Evolutionary conservation across 331 rosid species (phyloP).

Genomic region (Acacia concinna): DNA sequence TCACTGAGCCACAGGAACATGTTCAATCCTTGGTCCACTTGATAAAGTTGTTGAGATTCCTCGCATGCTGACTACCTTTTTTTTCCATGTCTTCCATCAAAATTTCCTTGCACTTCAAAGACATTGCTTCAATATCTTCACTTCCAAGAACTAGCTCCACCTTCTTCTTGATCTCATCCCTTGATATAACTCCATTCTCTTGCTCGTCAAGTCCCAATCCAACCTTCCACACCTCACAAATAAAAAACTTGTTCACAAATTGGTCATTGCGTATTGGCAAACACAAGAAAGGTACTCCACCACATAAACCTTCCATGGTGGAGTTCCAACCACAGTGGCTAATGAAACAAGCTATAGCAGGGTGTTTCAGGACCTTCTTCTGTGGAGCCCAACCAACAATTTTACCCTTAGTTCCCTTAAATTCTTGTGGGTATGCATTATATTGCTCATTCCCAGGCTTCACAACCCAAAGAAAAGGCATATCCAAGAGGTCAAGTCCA

Average conservation of each 20-base stretch:
- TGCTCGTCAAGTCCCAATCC: slow-evolving; percentile 49
- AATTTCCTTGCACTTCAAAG: not conserved
- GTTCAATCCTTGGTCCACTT: not conserved
- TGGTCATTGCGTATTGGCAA: slow-evolving; percentile 74
- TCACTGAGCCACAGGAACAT: not conserved
- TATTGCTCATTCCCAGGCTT: not conserved
- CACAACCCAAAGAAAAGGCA: slow-evolving; percentile 42
- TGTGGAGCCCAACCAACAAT: slow-evolving; percentile 76
- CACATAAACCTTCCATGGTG: slow-evolving; percentile 51
- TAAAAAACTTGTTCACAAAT: slow-evolving; percentile 45
- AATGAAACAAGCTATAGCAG: slow-evolving; percentile 62
- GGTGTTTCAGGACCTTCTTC: slow-evolving; percentile 54
- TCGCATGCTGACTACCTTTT: not conserved
- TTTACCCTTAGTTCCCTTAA: slow-evolving; percentile 36
- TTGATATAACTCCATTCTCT: slow-evolving; percentile 8
- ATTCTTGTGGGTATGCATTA: slow-evolving; percentile 38
- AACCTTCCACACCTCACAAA: slow-evolving; percentile 66
- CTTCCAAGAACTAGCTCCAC: slow-evolving; percentile 46
- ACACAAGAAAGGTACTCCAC: slow-evolving; percentile 60
- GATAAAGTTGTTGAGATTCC: slow-evolving; percentile 42
- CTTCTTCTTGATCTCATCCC: slow-evolving; percentile 48
- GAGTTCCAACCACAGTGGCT: slow-evolving; percentile 91
- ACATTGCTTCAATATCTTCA: slow-evolving; percentile 40
- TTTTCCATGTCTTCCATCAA: not conserved
- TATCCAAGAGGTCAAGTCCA: not conserved